Percentiles rank a stretch among this genome's conserved stretches.
These are phyloP conservation scores for Ophiostoma ulmi DNA, from an alignment of 2,329 filamentous ascomycete genomes.

Conservation along the genomic window DNA sequence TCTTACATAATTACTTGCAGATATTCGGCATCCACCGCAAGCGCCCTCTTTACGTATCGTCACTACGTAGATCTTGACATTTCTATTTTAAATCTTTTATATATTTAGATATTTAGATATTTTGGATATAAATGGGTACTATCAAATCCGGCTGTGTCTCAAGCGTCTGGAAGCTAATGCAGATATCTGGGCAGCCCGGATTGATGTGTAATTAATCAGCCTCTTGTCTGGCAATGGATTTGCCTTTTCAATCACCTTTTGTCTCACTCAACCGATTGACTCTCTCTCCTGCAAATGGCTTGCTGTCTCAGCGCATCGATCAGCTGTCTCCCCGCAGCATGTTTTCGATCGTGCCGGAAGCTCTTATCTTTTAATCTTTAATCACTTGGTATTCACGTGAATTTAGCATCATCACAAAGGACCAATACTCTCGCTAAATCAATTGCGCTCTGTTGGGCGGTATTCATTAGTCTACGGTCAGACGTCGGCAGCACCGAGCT, in stretches of 20 bases:
- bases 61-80: not conserved
- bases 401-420: not conserved
- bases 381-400: not conserved
- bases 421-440: not conserved
- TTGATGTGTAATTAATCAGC: not conserved
- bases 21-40: not conserved
- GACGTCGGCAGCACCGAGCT: not conserved
- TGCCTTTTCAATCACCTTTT: not conserved
- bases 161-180: not conserved
- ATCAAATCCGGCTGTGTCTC: not conserved
- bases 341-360: not conserved
- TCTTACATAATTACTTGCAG: not conserved
- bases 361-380: not conserved
- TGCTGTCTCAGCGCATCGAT: not conserved
- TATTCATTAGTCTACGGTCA: not conserved
- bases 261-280: not conserved
- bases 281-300: not conserved
- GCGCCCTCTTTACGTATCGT: constrained; percentile 1
- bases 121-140: not conserved
- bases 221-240: not conserved
- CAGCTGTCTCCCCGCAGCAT: not conserved
- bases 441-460: not conserved
- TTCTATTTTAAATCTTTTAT: not conserved
- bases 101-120: not conserved
- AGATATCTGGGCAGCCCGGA: not conserved